Base-by-base conservation (phyloP, 768 basidiomycete species). In the Cyclocybe cylindracea region DNA sequence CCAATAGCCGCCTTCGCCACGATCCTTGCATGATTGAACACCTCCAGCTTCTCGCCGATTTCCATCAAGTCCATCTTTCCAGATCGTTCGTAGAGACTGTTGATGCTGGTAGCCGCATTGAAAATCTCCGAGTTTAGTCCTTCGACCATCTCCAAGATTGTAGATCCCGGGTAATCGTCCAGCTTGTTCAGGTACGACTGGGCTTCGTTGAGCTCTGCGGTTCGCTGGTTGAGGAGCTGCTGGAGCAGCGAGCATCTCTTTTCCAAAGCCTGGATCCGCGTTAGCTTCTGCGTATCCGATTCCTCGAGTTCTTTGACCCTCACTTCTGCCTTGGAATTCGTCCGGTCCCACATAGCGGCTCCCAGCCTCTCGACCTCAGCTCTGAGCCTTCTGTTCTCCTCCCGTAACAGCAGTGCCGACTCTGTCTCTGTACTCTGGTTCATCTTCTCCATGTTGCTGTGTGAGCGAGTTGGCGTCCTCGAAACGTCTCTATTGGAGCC, bases 81-180 rank as follows among this genome's bases (percentile, higher is more conserved):
- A 7, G 47, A 24, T 11, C 60, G 13, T 70, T 77, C 14, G 62
- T 79, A 37, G 73, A 77, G 53, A 62, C 76, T 40, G 63, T 46
- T 44, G 13, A 62, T 40, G 10, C 44, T 51, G 65, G 10, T 64
- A 16, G 48, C 50, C 51, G 31, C 53, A 56, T 59, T 65, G 60
- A 66, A 57, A 16, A 52, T 58, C 19, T 46, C 54, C 8, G 56
- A 52, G 19, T 62, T 61, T 9, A 59, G 46, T 13, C 32, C 44
- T 10, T 41, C 44, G 7, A 53, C 47, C 67, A 35, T 61, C 66
- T 37, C 69, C 10, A 38, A 39, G 35, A 62, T 46, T 14, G 60
- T 59, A 10, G 57, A 57, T 3, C 48, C 39, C 3, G 61, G 57
- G 13, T 56, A 48, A 5, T 48, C 39, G 16, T 62, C 61, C 5